phyloP scores from a whole-genome alignment of 1,284 basidiomycete genomes.

The Serendipita sp. region DNA sequence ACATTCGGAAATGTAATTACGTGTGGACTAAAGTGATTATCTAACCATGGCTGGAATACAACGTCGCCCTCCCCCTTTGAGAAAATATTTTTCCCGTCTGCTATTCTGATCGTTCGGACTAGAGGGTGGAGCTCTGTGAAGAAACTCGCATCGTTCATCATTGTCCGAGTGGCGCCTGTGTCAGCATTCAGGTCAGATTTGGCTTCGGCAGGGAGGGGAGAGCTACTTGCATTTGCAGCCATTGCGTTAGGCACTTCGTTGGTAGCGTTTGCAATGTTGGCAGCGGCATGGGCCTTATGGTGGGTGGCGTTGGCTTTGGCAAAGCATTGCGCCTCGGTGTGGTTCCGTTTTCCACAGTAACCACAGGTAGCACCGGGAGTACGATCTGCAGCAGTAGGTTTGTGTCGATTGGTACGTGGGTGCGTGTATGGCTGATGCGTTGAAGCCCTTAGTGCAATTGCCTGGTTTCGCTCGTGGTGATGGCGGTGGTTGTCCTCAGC shows the following conservation, averaged over 20 bases:
- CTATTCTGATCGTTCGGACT: neutral
- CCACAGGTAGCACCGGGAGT: neutral
- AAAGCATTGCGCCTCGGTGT: neutral
- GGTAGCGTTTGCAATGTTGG: neutral
- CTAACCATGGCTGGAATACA: conserved; percentile 2
- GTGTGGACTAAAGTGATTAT: neutral
- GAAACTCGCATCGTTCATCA: neutral
- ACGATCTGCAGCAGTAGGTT: neutral
- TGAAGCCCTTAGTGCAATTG: neutral
- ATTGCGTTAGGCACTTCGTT: neutral
- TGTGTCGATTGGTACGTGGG: neutral
- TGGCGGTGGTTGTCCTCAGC: conserved; percentile 3
- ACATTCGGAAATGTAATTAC: conserved; percentile 2
- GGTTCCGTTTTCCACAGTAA: neutral
- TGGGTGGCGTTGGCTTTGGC: neutral
- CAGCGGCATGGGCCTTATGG: neutral
- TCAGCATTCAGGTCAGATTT: conserved; percentile 5
- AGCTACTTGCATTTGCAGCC: neutral
- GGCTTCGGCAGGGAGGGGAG: neutral
- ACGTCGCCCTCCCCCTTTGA: conserved; percentile 4
- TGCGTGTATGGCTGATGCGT: neutral
- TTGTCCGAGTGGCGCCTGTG: conserved; percentile 1
- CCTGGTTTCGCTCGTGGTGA: neutral
- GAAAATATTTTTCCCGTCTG: neutral
- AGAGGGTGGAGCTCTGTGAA: neutral